These are phyloP conservation scores for Juglanconis sp. DNA, from an alignment of 2,329 filamentous ascomycete genomes.

Conservation along the genomic window DNA sequence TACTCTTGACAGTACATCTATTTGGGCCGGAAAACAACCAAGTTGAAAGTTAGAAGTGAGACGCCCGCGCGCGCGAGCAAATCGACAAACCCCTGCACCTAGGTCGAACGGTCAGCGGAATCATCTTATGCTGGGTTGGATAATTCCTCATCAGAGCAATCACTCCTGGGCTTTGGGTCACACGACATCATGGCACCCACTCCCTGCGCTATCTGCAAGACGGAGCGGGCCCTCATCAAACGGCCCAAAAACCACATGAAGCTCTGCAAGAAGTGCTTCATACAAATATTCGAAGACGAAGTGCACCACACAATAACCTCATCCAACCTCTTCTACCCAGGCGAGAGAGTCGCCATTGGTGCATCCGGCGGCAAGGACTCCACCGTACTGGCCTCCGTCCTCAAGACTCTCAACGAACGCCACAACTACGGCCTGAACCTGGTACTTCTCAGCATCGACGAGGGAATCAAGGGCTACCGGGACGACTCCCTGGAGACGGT, in stretches of 20 bases:
- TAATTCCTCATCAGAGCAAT: not conserved
- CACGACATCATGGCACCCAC: constrained; percentile 67
- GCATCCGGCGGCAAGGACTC: constrained; percentile 97
- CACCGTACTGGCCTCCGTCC: constrained; percentile 88
- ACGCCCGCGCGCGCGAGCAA: too few relatives aligned
- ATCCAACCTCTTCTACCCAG: constrained; percentile 74
- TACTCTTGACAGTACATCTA: not conserved
- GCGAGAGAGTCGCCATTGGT: constrained; percentile 88
- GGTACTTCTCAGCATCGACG: constrained; percentile 86
- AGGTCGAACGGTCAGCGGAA: not conserved
- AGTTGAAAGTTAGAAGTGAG: too few relatives aligned
- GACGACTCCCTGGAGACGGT: constrained; percentile 96
- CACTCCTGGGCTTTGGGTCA: not conserved
- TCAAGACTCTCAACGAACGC: constrained; percentile 91
- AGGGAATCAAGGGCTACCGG: constrained; percentile 94
- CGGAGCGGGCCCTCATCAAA: constrained; percentile 79
- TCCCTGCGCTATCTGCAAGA: constrained; percentile 72
- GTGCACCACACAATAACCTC: constrained; percentile 87
- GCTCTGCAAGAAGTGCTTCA: constrained; percentile 86
- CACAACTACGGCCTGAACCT: constrained; percentile 84
- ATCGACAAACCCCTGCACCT: not conserved
- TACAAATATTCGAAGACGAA: constrained; percentile 84
- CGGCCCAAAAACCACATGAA: constrained; percentile 94
- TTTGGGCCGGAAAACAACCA: too few relatives aligned
- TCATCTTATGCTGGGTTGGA: not conserved